Percentiles rank a stretch among this genome's conserved stretches.
Conservation (phyloP, 805 yeast genomes). For the Millerago galiae region DNA sequence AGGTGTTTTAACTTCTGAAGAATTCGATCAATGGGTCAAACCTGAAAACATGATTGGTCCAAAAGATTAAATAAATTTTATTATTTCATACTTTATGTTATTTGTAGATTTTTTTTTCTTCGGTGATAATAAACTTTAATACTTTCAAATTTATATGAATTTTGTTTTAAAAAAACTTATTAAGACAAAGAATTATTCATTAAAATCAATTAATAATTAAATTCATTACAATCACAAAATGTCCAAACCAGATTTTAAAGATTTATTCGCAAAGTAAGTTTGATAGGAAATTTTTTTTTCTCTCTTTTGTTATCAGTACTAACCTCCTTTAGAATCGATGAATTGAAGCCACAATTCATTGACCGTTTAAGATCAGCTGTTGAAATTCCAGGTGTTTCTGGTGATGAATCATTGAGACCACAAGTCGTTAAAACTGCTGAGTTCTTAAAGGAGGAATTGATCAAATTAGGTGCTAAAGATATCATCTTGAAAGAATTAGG, state of each 20-base stretch:
- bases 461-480: slow-evolving; percentile 70
- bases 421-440: slow-evolving; percentile 86
- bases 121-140: too few relatives aligned
- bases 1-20: slow-evolving; percentile 73
- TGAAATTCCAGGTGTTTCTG: slow-evolving; percentile 90
- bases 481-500: slow-evolving; percentile 81
- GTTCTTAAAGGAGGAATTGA: slow-evolving; percentile 66
- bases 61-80: slow-evolving; percentile 27
- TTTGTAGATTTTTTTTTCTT: background rate
- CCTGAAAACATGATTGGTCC: slow-evolving; percentile 99
- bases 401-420: slow-evolving; percentile 84
- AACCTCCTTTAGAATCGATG: slow-evolving; percentile 47
- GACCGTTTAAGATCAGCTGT: slow-evolving; percentile 76
- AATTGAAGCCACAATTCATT: slow-evolving; percentile 68
- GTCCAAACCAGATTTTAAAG: slow-evolving; percentile 10
- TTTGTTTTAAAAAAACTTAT: too few relatives aligned
- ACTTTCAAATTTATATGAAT: too few relatives aligned
- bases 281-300: background rate
- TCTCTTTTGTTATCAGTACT: background rate
- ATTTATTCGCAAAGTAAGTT: slow-evolving; percentile 12
- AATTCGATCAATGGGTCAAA: slow-evolving; percentile 94
- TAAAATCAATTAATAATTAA: background rate
- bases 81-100: background rate
- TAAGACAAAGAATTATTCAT: too few relatives aligned
- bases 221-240: background rate